phyloP scores from a whole-genome alignment of 108 stramenopile species.

The Phaeodactylum tricornutum region DNA sequence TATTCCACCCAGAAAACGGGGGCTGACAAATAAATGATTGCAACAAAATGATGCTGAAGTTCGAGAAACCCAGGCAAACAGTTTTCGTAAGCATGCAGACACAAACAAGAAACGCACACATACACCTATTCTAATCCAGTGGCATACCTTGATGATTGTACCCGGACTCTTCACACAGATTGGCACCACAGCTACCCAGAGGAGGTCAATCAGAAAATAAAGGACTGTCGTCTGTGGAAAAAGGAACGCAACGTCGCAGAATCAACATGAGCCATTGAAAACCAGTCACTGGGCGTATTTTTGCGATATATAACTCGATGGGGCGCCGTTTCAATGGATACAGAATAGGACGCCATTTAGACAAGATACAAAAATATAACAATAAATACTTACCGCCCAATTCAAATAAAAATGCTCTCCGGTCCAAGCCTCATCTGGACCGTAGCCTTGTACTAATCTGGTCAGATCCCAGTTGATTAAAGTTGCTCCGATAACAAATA shows the following conservation, averaged over 20 bases:
- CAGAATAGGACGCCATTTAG: too few species aligned
- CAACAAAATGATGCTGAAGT: conserved; percentile 77
- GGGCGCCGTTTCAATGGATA: too few species aligned
- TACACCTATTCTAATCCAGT: too few species aligned
- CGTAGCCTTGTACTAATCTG: background rate
- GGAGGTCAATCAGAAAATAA: conserved; percentile 61
- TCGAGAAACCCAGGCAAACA: too few species aligned
- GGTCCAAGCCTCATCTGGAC: conserved; percentile 57
- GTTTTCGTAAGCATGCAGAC: background rate
- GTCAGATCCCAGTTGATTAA: conserved; percentile 15
- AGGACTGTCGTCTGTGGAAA: conserved; percentile 44
- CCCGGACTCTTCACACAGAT: conserved; percentile 55
- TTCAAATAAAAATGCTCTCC: conserved; percentile 63
- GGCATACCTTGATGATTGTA: too few species aligned
- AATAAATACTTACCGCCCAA: conserved; percentile 16
- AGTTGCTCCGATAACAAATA: conserved; percentile 12
- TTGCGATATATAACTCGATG: too few species aligned
- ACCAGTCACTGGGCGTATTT: too few species aligned
- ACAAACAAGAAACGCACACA: conserved; percentile 6
- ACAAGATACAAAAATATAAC: too few species aligned
- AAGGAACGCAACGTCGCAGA: too few species aligned
- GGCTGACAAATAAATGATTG: conserved; percentile 60
- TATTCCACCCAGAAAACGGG: conserved; percentile 40
- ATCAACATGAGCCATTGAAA: too few species aligned
- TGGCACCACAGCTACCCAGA: conserved; percentile 50